These are phyloP conservation scores for Cladosporium sp. DNA, from an alignment of 2,329 filamentous ascomycete genomes.

Conservation along the genomic window DNA sequence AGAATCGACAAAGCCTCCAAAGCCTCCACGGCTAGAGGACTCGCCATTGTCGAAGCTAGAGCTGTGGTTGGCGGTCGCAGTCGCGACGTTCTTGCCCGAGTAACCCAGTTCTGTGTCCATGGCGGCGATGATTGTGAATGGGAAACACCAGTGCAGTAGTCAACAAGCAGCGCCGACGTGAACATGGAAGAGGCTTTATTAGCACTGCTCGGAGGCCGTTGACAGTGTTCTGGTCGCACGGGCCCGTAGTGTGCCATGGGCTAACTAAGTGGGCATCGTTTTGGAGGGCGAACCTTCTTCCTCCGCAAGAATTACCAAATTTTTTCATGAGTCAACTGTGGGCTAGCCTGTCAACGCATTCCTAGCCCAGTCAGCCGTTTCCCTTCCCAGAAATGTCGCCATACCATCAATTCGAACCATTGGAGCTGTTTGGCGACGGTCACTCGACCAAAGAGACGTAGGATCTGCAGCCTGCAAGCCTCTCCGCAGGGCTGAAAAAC, in stretches of 20 bases:
- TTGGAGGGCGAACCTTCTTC: background rate
- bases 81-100: conserved; percentile 9
- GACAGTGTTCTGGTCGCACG: conserved; percentile 12
- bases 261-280: background rate
- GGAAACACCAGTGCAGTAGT: background rate
- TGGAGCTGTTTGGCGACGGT: background rate
- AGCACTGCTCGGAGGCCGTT: conserved; percentile 4
- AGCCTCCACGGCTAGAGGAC: background rate
- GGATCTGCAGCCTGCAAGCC: background rate
- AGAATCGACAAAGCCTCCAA: conserved; percentile 17
- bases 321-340: background rate
- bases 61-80: background rate
- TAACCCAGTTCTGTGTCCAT: conserved; percentile 18
- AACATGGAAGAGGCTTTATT: conserved; percentile 14
- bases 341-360: background rate
- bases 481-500: background rate
- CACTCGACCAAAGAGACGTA: background rate
- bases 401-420: background rate
- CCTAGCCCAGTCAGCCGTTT: background rate
- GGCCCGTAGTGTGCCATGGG: conserved; percentile 13
- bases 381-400: background rate
- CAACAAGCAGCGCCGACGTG: background rate
- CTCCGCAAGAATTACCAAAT: conserved; percentile 5
- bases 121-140: background rate
- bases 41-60: background rate